Conservation (phyloP, 2,329 filamentous ascomycete species). For the Orbilia javanica region DNA sequence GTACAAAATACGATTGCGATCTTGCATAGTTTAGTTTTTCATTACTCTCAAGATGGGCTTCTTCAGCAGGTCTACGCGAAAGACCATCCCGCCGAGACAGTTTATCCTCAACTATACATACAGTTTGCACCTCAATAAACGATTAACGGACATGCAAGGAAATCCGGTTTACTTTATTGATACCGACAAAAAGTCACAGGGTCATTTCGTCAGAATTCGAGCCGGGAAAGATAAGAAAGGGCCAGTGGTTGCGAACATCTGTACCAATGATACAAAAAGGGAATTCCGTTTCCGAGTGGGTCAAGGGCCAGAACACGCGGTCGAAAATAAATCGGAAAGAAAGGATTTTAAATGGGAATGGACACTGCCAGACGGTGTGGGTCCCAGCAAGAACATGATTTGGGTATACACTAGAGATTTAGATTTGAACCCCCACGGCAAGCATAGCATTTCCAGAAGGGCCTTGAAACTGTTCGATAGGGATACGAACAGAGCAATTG, state of each 20-base stretch:
- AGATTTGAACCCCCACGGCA: slow-evolving; percentile 11
- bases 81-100: background rate
- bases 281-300: slow-evolving; percentile 23
- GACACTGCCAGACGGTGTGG: slow-evolving; percentile 6
- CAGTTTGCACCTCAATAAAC: slow-evolving; percentile 19
- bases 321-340: slow-evolving; percentile 22
- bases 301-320: slow-evolving; percentile 14
- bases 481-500: background rate
- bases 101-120: slow-evolving; percentile 19
- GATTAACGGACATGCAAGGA: slow-evolving; percentile 1
- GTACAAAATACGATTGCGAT: no score
- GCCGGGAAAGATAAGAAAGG: slow-evolving; percentile 21
- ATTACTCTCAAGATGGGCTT: slow-evolving; percentile 4
- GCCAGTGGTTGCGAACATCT: slow-evolving; percentile 4
- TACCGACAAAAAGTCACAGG: slow-evolving; percentile 4
- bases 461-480: slow-evolving; percentile 22
- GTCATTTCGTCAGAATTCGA: slow-evolving; percentile 16
- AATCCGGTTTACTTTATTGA: slow-evolving; percentile 19
- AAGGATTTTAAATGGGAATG: slow-evolving; percentile 14
- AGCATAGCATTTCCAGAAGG: background rate
- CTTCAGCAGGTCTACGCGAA: slow-evolving; percentile 4
- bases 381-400: slow-evolving; percentile 4
- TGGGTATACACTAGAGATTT: slow-evolving; percentile 10
- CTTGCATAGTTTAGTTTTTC: background rate
- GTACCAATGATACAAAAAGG: background rate